These are phyloP conservation scores for Rubus parviflorus DNA, from an alignment of 306 rosid species.

Conservation along the genomic window DNA sequence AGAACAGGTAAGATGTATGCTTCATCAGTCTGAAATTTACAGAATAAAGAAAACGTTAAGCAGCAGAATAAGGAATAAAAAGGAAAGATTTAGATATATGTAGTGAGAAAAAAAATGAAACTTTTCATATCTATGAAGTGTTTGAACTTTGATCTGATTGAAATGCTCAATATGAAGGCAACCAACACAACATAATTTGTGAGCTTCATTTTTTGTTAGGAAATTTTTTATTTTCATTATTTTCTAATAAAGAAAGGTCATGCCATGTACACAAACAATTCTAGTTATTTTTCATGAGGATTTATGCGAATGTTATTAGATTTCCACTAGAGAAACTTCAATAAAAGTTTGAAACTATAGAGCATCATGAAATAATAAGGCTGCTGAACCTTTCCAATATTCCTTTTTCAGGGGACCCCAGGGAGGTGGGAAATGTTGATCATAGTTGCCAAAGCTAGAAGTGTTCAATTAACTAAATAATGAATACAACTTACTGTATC, in stretches of 20 bases:
- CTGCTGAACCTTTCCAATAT: background rate
- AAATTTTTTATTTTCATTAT: background rate
- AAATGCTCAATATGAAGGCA: background rate
- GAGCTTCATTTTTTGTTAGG: background rate
- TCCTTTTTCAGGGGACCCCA: background rate
- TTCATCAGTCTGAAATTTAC: conserved; percentile 75
- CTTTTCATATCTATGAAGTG: background rate
- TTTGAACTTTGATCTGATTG: background rate
- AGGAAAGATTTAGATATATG: background rate
- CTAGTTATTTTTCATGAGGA: no score
- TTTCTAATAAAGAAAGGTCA: background rate
- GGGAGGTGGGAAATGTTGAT: no score
- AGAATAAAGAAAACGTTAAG: conserved; percentile 31
- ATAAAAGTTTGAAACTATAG: no score
- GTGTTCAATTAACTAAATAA: background rate
- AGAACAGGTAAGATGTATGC: conserved; percentile 90
- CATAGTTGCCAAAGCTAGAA: no score
- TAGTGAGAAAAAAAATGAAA: background rate
- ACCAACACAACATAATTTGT: background rate
- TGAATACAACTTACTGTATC: background rate
- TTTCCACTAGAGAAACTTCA: no score
- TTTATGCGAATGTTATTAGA: no score
- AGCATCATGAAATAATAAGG: no score
- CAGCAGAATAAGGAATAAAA: background rate
- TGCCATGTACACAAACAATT: no score